These are phyloP conservation scores for Trypanosoma rangeli DNA, from an alignment of 208 protist species.

Conservation along the genomic window DNA sequence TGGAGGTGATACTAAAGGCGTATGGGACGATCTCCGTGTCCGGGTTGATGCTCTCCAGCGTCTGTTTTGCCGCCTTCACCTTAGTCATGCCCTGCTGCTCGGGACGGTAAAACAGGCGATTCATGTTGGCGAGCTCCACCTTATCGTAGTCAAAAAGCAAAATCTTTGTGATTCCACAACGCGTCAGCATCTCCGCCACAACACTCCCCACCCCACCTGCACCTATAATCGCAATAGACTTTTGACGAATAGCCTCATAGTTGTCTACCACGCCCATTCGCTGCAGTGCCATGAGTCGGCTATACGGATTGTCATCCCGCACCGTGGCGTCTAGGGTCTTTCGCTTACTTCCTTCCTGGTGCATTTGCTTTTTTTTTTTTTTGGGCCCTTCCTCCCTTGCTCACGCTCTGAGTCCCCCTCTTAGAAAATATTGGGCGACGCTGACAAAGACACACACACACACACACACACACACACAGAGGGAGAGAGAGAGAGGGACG, in stretches of 20 bases:
- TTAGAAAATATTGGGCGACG: no score
- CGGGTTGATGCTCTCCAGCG: slow-evolving; percentile 95
- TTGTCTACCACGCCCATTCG: slow-evolving; percentile 97
- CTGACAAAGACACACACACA: no score
- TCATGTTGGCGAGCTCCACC: slow-evolving; percentile 98
- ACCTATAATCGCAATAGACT: slow-evolving; percentile 92
- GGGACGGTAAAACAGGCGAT: slow-evolving; percentile 96
- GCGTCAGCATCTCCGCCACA: slow-evolving; percentile 97
- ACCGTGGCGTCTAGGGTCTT: slow-evolving; percentile 83
- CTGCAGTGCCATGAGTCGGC: slow-evolving; percentile 96
- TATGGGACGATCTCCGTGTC: slow-evolving; percentile 93
- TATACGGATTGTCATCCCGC: slow-evolving; percentile 95
- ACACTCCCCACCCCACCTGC: slow-evolving; percentile 95
- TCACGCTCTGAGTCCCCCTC: no score
- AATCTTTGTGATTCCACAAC: slow-evolving; percentile 97
- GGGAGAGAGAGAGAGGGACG: slow-evolving; percentile 1
- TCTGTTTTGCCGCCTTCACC: slow-evolving; percentile 85
- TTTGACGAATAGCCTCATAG: slow-evolving; percentile 94
- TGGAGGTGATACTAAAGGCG: slow-evolving; percentile 93
- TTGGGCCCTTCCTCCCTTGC: background rate
- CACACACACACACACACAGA: slow-evolving; percentile 3
- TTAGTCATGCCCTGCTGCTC: slow-evolving; percentile 95
- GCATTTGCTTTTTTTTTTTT: background rate
- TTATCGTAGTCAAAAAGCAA: slow-evolving; percentile 98
- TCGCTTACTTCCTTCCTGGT: slow-evolving; percentile 22